Conservation (phyloP, 805 yeast genomes). For the Candida caryicola region DNA sequence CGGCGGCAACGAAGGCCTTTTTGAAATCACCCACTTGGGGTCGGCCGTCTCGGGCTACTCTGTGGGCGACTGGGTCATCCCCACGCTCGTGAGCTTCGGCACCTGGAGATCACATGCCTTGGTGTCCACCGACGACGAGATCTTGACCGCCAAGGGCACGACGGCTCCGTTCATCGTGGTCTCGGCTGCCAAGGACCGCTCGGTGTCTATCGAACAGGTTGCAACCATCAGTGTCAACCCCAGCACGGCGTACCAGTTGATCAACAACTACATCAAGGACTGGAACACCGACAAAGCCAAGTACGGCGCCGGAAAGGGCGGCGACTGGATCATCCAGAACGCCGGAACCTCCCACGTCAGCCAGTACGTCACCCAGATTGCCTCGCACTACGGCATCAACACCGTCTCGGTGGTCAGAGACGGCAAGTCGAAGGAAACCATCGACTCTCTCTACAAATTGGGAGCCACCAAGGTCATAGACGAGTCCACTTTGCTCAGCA, state of each 20-base stretch:
- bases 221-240: conserved; percentile 22
- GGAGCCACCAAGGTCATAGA: conserved; percentile 33
- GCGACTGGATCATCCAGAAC: conserved; percentile 34
- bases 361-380: conserved; percentile 29
- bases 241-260: conserved; percentile 19
- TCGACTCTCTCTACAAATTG: conserved; percentile 20
- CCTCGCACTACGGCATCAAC: conserved; percentile 21
- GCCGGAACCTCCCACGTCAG: conserved; percentile 36
- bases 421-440: conserved; percentile 24
- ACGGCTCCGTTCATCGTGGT: conserved; percentile 12
- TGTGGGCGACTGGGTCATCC: conserved; percentile 21
- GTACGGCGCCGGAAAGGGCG: conserved; percentile 5
- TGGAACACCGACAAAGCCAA: conserved; percentile 10
- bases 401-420: conserved; percentile 28
- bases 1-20: conserved; percentile 23
- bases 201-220: conserved; percentile 16
- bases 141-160: conserved; percentile 4
- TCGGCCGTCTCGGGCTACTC: conserved; percentile 9
- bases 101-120: conserved; percentile 25
- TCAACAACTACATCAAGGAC: conserved; percentile 17
- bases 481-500: conserved; percentile 24
- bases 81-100: conserved; percentile 18
- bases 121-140: conserved; percentile 8
- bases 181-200: conserved; percentile 2
- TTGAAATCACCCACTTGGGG: conserved; percentile 17